These are phyloP conservation scores for Phytopythium mirpurense DNA, from an alignment of 352 stramenopile genomes.

Conservation along the genomic window DNA sequence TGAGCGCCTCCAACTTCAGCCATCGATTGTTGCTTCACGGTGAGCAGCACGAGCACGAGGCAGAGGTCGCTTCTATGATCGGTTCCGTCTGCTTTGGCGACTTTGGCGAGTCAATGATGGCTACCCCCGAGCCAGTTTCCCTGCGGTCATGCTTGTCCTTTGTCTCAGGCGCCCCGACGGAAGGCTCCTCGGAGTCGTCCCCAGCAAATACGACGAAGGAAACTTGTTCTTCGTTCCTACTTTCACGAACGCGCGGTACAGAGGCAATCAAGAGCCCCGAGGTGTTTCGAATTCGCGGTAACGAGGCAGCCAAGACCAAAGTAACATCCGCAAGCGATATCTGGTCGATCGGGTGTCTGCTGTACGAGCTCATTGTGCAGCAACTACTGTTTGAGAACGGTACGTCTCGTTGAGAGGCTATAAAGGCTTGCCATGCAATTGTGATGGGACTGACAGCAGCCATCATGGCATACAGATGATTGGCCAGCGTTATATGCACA, in stretches of 20 bases:
- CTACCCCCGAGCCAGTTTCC: slow-evolving; percentile 10
- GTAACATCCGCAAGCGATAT: slow-evolving; percentile 53
- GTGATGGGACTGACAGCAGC: too few species aligned
- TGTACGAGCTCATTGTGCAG: slow-evolving; percentile 66
- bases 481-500: slow-evolving; percentile 59
- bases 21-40: slow-evolving; percentile 20
- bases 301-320: slow-evolving; percentile 11
- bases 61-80: slow-evolving; percentile 9
- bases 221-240: slow-evolving; percentile 6
- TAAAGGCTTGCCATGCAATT: too few species aligned
- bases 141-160: slow-evolving; percentile 17
- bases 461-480: slow-evolving; percentile 31
- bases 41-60: slow-evolving; percentile 15
- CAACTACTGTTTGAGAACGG: slow-evolving; percentile 61
- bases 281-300: slow-evolving; percentile 48
- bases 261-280: slow-evolving; percentile 79
- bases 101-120: slow-evolving; percentile 61
- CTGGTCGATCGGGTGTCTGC: slow-evolving; percentile 66
- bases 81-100: slow-evolving; percentile 52
- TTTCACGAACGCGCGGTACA: slow-evolving; percentile 51
- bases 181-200: too few species aligned
- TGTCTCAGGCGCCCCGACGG: slow-evolving; percentile 1
- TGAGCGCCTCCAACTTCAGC: slow-evolving; percentile 24
- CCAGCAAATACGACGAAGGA: too few species aligned
- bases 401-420: slow-evolving; percentile 9